Base-by-base conservation (phyloP, 305 asterid species). In the Fraxinus paxiana region DNA sequence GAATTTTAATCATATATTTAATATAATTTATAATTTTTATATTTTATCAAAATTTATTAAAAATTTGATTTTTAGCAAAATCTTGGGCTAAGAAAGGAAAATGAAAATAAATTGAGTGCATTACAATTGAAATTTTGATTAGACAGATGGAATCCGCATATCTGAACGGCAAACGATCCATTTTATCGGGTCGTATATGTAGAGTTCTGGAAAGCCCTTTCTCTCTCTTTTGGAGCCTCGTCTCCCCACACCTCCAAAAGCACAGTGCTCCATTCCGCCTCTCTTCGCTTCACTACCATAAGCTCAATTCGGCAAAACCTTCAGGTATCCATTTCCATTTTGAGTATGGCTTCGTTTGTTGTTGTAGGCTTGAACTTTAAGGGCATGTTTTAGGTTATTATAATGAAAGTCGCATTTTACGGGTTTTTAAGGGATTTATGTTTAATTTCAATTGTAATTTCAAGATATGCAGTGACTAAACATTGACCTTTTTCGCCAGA, bases 191-290 rank as follows among this genome's bases (percentile, higher is more conserved):
- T 65, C 73, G 18, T 65, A 65, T 65, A 65, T 26, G 72, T 65
- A 46, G 77, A 38, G 34, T 81, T 86, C 88, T 78, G 31, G 82
- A 83, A 81, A 81, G 9, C 77, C 46, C 79, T 69, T 1, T 5
- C 12, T 30, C 34, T 78, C 34, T 12, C 41, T 7, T 59, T 30
- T 30, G 76, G 82, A 73, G 88, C 83, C 85, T 83, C 88, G 76
- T 83, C 83, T 46, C 82, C 56, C 35, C 73, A 65, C n/a, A 18
- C 28, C n/a, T 12, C 71, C 26, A 65, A 26, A 65, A n/a, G 13
- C 35, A 9, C 69, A 15, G 9, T 73, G 18, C 83, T 75, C 83
- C 46, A 10, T 34, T 31, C 31, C 31, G 34, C 75, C 75, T 34
- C 13, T 67, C 30, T 6, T 30, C 31, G 61, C 72, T 34, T 6